Conservation (phyloP, 2,329 filamentous ascomycete genomes). For the Verticillium klebahnii region DNA sequence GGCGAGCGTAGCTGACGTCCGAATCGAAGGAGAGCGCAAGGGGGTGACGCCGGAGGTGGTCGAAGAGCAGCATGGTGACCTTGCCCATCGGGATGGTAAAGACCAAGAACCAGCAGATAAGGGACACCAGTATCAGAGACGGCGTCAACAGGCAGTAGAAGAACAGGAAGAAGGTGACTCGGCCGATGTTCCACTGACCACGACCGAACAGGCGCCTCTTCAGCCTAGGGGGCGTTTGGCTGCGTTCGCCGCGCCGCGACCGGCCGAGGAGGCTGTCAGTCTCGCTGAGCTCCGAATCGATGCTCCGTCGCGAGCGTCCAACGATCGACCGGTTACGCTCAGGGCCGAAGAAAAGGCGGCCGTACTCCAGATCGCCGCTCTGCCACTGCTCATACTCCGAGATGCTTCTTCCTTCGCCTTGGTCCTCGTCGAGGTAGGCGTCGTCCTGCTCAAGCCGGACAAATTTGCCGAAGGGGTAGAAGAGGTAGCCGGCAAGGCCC, state of each 20-base stretch:
- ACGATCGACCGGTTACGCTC: slow-evolving; percentile 72
- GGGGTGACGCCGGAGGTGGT: slow-evolving; percentile 88
- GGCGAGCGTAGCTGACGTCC: slow-evolving; percentile 70
- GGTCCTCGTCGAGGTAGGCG: slow-evolving; percentile 88
- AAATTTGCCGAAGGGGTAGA: slow-evolving; percentile 97
- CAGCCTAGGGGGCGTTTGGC: slow-evolving; percentile 32
- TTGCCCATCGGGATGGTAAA: slow-evolving; percentile 99
- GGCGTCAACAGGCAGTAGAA: slow-evolving; percentile 93
- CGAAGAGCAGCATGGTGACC: slow-evolving; percentile 81
- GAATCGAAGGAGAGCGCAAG: slow-evolving; percentile 90
- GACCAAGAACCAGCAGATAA: slow-evolving; percentile 91
- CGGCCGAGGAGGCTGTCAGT: slow-evolving; percentile 81
- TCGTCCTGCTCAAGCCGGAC: slow-evolving; percentile 92
- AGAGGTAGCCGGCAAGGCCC: slow-evolving; percentile 78
- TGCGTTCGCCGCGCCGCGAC: slow-evolving; percentile 45
- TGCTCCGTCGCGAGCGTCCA: slow-evolving; percentile 79
- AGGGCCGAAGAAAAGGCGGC: slow-evolving; percentile 92
- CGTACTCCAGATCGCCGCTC: slow-evolving; percentile 92
- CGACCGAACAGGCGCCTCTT: slow-evolving; percentile 91
- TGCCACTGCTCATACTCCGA: slow-evolving; percentile 99
- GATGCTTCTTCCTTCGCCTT: slow-evolving; percentile 93
- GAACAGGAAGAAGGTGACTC: slow-evolving; percentile 92
- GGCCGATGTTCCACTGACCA: slow-evolving; percentile 90
- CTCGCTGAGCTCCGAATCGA: slow-evolving; percentile 80
- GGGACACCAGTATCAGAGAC: slow-evolving; percentile 77